phyloP scores from a whole-genome alignment of 148 eudicot genomes.

The Spergularia marina region DNA sequence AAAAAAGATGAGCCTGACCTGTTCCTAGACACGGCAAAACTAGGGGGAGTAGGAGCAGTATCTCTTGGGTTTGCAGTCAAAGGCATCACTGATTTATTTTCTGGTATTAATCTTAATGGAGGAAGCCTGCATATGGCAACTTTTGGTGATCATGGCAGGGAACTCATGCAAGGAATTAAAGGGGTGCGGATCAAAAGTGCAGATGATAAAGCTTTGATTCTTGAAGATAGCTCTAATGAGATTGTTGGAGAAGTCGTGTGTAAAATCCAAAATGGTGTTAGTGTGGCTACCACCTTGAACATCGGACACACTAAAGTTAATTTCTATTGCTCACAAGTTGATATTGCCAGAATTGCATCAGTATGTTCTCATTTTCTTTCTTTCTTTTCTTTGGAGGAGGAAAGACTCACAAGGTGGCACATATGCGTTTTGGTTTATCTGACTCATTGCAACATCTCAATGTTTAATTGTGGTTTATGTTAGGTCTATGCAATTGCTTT shows the following conservation, averaged over 20 bases:
- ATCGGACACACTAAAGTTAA: conserved; percentile 31
- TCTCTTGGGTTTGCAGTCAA: conserved; percentile 50
- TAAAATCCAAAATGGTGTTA: conserved; percentile 22
- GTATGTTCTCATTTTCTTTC: conserved; percentile 19
- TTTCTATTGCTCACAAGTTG: conserved; percentile 42
- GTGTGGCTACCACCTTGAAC: conserved; percentile 24
- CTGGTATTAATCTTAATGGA: conserved; percentile 21
- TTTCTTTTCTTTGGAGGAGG: too few relatives aligned
- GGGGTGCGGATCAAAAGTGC: conserved; percentile 28
- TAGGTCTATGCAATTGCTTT: conserved; percentile 25
- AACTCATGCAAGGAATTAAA: conserved; percentile 30
- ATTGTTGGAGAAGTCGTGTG: conserved; percentile 37
- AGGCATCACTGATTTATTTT: conserved; percentile 27
- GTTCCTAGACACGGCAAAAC: conserved; percentile 32
- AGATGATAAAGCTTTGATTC: conserved; percentile 25
- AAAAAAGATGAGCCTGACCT: conserved; percentile 8
- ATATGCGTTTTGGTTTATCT: too few relatives aligned
- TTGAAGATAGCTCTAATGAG: conserved; percentile 8
- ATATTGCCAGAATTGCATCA: conserved; percentile 40
- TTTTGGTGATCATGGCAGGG: conserved; percentile 27
- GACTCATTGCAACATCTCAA: background rate
- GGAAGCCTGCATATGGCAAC: conserved; percentile 51
- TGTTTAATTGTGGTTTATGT: background rate
- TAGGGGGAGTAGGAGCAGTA: conserved; percentile 35
- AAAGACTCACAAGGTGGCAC: too few relatives aligned